A percentile compares a stretch with the other conserved stretches of the same genome.
These are phyloP conservation scores for Fusarium penzigii DNA, from an alignment of 2,329 filamentous ascomycete species.

Conservation along the genomic window DNA sequence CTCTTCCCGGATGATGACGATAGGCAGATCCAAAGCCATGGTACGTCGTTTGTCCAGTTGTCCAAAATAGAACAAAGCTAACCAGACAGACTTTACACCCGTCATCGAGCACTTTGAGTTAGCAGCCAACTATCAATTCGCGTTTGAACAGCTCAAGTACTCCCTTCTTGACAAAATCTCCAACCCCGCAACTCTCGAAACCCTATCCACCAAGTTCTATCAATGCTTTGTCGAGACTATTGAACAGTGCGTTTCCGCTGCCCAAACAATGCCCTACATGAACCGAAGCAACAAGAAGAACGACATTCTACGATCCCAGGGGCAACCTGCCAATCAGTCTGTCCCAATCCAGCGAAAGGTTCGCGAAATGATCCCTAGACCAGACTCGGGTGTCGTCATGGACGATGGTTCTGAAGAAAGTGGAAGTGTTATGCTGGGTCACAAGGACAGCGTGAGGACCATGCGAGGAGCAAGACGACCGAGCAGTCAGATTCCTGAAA, in stretches of 20 bases:
- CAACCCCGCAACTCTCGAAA: slow-evolving; percentile 40
- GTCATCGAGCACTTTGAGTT: slow-evolving; percentile 46
- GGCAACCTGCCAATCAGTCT: slow-evolving; percentile 8
- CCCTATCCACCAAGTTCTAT: slow-evolving; percentile 40
- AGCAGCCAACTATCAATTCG: slow-evolving; percentile 34
- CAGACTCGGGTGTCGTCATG: slow-evolving; percentile 41
- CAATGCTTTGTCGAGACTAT: slow-evolving; percentile 43
- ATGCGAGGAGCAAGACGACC: slow-evolving; percentile 23
- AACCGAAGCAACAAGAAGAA: slow-evolving; percentile 44
- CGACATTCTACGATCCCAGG: slow-evolving; percentile 28
- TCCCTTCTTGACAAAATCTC: slow-evolving; percentile 40
- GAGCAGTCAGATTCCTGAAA: slow-evolving; percentile 29
- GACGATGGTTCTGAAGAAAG: slow-evolving; percentile 43
- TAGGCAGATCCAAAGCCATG: slow-evolving; percentile 30
- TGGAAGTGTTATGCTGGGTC: slow-evolving; percentile 30
- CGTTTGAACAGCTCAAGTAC: slow-evolving; percentile 35
- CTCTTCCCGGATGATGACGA: slow-evolving; percentile 44
- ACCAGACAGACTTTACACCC: slow-evolving; percentile 38
- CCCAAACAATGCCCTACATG: slow-evolving; percentile 40
- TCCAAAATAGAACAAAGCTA: not conserved
- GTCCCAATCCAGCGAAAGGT: slow-evolving; percentile 24
- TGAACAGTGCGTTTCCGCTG: slow-evolving; percentile 37
- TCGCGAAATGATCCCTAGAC: slow-evolving; percentile 31
- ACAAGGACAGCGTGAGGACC: slow-evolving; percentile 36
- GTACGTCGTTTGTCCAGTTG: slow-evolving; percentile 18